Base-by-base conservation (phyloP, 169 alveolate genomes). In the Eimeria necatrix region DNA sequence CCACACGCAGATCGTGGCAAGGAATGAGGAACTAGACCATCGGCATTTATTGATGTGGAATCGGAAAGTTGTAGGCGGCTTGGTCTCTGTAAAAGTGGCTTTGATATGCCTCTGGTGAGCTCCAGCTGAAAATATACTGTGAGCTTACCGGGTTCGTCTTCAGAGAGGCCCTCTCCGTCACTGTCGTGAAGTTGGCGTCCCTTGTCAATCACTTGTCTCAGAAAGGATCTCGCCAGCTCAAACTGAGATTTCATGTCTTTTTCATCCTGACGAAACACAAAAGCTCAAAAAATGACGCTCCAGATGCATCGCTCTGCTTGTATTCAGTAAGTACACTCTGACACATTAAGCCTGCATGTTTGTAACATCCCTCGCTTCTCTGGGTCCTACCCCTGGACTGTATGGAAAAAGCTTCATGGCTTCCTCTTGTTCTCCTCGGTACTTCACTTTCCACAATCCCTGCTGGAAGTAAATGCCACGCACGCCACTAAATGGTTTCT, bases 401-500 rank as follows among this genome's bases (percentile, higher is more conserved):
- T 91, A 91, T 4, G 95, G 95, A 52, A 91, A 91, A 60, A 91
- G 85, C 73, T 91, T 91, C 91, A 78, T 46, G 70, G 76, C 91
- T 64, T 91, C 95, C 56, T 91, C 95, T 48, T 76, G 86, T 4
- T 91, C 91, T 6, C 95, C 95, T 22, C 95, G 89, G 91, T 91
- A 91, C 24, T 78, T 93, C n/a, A 94, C 96, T 83, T 94, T 94
- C 96, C 96, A 94, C 20, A 85, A 74, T 18, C 96, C 96, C 92
- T 94, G 96, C 74, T 94, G 96, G 26, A 94, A 94, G 90, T 94
- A 94, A 78, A 94, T 94, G 8, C 96, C 96, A 14, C 96, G 96
- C 41, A 94, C 96, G 10, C 96, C 96, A 18, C 96, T 94, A 70
- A 87, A 94, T 20, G 96, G 96, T 20, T 94, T 94, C 68, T 83